Conservation (phyloP, 2,329 filamentous ascomycete species). For the Trichophyton verrucosum region DNA sequence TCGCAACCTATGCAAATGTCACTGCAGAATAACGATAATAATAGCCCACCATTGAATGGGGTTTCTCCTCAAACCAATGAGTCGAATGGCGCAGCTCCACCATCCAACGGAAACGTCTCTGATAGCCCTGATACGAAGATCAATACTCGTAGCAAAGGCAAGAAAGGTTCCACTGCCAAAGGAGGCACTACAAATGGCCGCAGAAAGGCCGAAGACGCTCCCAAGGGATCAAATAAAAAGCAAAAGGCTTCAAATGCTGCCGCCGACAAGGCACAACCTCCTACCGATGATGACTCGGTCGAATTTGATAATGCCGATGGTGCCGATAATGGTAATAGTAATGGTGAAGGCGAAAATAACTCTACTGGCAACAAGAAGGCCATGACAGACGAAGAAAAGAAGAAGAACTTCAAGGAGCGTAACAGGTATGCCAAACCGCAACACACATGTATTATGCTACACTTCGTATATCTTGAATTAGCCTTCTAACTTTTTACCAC, state of each 20-base stretch:
- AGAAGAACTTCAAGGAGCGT: slow-evolving; percentile 92
- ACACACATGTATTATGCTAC: neutral
- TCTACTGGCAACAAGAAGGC: slow-evolving; percentile 50
- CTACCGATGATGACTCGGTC: slow-evolving; percentile 35
- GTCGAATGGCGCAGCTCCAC: slow-evolving; percentile 39
- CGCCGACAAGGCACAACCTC: slow-evolving; percentile 36
- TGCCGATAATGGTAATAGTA: neutral
- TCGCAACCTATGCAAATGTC: slow-evolving; percentile 35
- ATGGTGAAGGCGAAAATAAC: slow-evolving; percentile 38
- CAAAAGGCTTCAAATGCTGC: slow-evolving; percentile 46
- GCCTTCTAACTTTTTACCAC: slow-evolving; percentile 18
- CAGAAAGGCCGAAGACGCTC: slow-evolving; percentile 64
- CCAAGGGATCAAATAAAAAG: slow-evolving; percentile 64
- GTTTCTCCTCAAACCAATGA: neutral
- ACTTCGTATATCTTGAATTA: slow-evolving; percentile 14
- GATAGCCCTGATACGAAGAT: slow-evolving; percentile 59
- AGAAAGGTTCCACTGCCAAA: slow-evolving; percentile 47
- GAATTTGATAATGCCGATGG: slow-evolving; percentile 37
- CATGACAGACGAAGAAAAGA: slow-evolving; percentile 97
- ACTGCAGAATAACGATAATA: slow-evolving; percentile 39
- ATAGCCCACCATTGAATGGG: slow-evolving; percentile 23
- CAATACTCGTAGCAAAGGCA: slow-evolving; percentile 53
- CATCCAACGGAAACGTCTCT: slow-evolving; percentile 56
- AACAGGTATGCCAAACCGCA: slow-evolving; percentile 58
- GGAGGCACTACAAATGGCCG: slow-evolving; percentile 47